Evolutionary conservation across 495 filamentous ascomycete genomes (phyloP).

Genomic region (Aspergillus conjunctus): DNA sequence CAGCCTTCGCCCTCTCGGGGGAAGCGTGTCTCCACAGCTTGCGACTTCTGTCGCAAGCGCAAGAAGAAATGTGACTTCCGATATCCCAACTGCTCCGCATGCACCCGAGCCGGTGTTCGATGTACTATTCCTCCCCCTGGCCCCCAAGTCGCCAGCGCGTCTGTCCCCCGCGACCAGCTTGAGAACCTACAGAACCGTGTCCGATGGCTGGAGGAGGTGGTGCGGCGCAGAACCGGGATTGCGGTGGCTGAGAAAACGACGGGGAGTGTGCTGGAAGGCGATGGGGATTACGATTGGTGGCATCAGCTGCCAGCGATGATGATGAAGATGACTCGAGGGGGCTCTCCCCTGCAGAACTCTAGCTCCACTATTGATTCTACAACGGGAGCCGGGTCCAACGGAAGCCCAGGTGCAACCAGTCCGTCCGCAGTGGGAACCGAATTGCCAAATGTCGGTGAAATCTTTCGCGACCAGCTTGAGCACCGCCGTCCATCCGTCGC

Average conservation of each 20-base stretch:
- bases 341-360: conserved; percentile 15
- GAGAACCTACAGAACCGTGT: conserved; percentile 56
- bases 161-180: conserved; percentile 51
- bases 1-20: conserved; percentile 22
- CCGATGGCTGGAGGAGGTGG: conserved; percentile 49
- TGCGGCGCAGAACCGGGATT: conserved; percentile 44
- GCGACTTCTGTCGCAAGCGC: conserved; percentile 55
- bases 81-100: conserved; percentile 56
- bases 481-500: conserved; percentile 44
- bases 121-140: conserved; percentile 51
- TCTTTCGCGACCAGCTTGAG: conserved; percentile 50
- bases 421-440: conserved; percentile 36
- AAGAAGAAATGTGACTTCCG: conserved; percentile 60
- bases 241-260: conserved; percentile 39
- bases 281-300: conserved; percentile 46
- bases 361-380: conserved; percentile 22
- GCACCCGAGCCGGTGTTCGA: conserved; percentile 52
- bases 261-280: conserved; percentile 40
- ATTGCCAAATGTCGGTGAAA: conserved; percentile 48
- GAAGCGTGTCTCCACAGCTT: conserved; percentile 52
- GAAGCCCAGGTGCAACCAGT: conserved; percentile 26
- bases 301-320: conserved; percentile 47
- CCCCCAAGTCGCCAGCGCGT: conserved; percentile 44
- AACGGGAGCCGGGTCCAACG: conserved; percentile 29
- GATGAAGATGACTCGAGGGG: conserved; percentile 40